Evolutionary conservation across 2,329 filamentous ascomycete genomes (phyloP).

Genomic region (Aspergillus sojae): DNA sequence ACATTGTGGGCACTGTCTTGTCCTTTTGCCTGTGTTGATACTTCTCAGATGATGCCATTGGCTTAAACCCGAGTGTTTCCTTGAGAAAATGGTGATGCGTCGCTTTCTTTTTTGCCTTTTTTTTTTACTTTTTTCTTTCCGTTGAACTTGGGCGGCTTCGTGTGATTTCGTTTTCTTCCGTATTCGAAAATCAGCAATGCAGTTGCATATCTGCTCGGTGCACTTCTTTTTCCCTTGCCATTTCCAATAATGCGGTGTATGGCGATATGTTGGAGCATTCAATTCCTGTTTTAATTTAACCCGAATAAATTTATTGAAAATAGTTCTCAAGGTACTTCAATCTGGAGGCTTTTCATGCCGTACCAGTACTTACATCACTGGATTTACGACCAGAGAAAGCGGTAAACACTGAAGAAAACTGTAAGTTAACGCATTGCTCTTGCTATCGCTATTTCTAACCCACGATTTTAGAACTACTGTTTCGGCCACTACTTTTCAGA

Average conservation of each 20-base stretch:
- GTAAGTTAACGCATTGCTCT: neutral
- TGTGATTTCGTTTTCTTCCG: neutral
- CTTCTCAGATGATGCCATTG: neutral
- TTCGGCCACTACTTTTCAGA: neutral
- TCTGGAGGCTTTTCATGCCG: neutral
- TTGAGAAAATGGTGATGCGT: neutral
- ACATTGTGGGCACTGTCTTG: neutral
- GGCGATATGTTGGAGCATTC: neutral
- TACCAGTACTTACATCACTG: neutral
- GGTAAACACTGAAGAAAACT: neutral
- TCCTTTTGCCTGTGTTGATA: neutral
- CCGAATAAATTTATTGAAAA: neutral
- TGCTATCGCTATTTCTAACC: neutral
- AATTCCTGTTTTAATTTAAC: neutral
- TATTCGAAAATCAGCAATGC: constrained; percentile 77
- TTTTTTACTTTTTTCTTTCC: neutral
- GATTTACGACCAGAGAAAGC: neutral
- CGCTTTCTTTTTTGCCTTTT: neutral
- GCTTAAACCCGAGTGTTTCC: neutral
- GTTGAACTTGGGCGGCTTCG: constrained; percentile 1
- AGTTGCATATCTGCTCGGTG: constrained; percentile 95
- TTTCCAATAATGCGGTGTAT: neutral
- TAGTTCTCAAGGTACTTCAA: neutral
- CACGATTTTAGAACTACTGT: neutral
- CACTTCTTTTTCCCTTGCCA: neutral